A percentile compares a stretch with the other conserved stretches of the same genome.
These are phyloP conservation scores for Kalmanozyma brasiliensis DNA, from an alignment of 1,284 basidiomycete species.

Conservation along the genomic window DNA sequence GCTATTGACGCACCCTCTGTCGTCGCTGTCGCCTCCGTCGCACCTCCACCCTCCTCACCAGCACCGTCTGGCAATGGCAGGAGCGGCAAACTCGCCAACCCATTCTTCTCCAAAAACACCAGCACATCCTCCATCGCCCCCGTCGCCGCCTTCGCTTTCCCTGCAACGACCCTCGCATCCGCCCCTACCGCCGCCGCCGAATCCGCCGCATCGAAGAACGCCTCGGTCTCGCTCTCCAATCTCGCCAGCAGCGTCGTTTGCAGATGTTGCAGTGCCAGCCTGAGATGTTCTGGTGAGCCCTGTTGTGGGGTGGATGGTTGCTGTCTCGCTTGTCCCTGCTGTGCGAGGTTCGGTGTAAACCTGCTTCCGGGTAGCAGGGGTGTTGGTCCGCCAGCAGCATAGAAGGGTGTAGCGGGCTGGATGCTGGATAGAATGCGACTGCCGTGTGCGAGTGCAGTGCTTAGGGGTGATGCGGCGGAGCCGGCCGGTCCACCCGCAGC, in stretches of 20 bases:
- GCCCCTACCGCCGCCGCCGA: conserved; percentile 3
- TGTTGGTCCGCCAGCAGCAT: no score
- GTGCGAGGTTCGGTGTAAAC: neutral
- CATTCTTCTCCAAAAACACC: conserved; percentile 30
- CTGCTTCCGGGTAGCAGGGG: conserved; percentile 8
- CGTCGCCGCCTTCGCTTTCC: conserved; percentile 16
- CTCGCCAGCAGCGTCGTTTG: conserved; percentile 21
- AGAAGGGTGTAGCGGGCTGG: no score
- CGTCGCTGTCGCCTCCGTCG: no score
- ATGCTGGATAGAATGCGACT: conserved; percentile 23
- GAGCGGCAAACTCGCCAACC: conserved; percentile 26
- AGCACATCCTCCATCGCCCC: conserved; percentile 9
- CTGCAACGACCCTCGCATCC: conserved; percentile 13
- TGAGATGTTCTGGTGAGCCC: conserved; percentile 27
- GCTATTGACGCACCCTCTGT: neutral
- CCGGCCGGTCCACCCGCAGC: conserved; percentile 1
- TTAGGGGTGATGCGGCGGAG: conserved; percentile 25
- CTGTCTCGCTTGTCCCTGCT: neutral
- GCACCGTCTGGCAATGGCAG: conserved; percentile 2
- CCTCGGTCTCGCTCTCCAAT: conserved; percentile 30
- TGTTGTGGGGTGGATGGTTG: conserved; percentile 10
- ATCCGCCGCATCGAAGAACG: conserved; percentile 33
- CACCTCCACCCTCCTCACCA: no score
- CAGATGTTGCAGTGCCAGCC: conserved; percentile 11
- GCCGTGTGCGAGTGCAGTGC: conserved; percentile 32